Conservation (phyloP, 148 eudicot species). For the Selenicereus undatus region DNA sequence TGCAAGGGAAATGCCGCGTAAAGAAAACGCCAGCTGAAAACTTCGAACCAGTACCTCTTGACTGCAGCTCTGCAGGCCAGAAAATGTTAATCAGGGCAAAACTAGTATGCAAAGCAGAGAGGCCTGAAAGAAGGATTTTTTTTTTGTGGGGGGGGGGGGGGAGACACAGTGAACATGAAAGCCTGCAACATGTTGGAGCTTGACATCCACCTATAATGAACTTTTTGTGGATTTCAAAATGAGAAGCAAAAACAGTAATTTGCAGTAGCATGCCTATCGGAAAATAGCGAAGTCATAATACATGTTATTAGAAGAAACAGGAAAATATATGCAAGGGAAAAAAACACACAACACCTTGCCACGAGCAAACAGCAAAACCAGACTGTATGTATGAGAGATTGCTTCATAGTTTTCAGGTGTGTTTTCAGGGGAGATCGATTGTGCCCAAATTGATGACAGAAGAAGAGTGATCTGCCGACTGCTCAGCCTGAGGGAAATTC, state of each 20-base stretch:
- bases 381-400: constrained; percentile 94
- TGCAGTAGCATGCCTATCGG: no score
- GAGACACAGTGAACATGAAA: not conserved
- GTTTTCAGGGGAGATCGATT: constrained; percentile 77
- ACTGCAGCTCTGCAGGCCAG: constrained; percentile 61
- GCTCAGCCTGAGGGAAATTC: constrained; percentile 76
- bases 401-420: constrained; percentile 91
- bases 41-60: constrained; percentile 77
- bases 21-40: constrained; percentile 94
- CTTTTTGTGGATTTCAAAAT: no score
- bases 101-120: not conserved
- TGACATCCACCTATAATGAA: no score
- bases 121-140: not conserved
- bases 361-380: constrained; percentile 79
- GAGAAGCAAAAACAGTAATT: no score
- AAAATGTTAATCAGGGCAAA: constrained; percentile 13
- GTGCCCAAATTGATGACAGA: constrained; percentile 92
- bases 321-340: no score
- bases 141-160: not conserved
- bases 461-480: constrained; percentile 81
- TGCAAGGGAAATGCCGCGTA: constrained; percentile 64
- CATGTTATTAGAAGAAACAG: no score
- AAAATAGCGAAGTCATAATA: no score
- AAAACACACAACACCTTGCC: constrained; percentile 51
- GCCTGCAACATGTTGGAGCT: no score